Base-by-base conservation (phyloP, 495 filamentous ascomycete species). In the Mytilinidion resinicola region DNA sequence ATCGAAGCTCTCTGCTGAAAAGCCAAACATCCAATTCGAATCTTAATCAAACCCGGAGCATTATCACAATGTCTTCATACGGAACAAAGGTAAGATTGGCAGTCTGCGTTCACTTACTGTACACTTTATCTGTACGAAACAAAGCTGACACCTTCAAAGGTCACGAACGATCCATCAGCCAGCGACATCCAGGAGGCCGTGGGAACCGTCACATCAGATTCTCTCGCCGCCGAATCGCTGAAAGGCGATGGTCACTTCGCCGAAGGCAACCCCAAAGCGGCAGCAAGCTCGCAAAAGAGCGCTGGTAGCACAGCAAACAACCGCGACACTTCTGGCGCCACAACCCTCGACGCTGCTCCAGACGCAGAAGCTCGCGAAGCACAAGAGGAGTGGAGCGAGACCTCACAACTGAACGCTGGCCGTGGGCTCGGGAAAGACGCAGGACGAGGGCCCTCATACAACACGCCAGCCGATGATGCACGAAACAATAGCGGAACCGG, bases 191-290 rank as follows among this genome's bases (percentile, higher is more conserved):
- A 69, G 14, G 84, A 88, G 68, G 70, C 75, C 25, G 67, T 82
- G 15, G 84, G 84, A 56, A 70, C 80, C 43, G 67, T 87, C 11
- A 70, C 80, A 34, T 80, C 76, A 46, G 84, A 86, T 71, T 86
- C 83, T 37, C 80, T 88, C 35, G 85, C 85, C 34, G 84, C 78
- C 44, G 81, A 86, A 60, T 87, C 84, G 11, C 68, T 77, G 51
- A 70, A 73, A 39, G 47, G 63, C 14, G 77, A 77, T 47, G 83
- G 83, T 56, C 66, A 64, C 33, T 86, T 82, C 72, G 69, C 70
- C 35, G 66, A 74, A 43, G 64, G 63, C 46, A 82, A 84, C 71
- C 74, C 76, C 11, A 69, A 77, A 36, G 74, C 76, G 9, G 72
- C 78, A 37, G 77, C 80, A 19, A 69, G 76, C 52, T 69, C 72